Base-by-base conservation (phyloP, 768 basidiomycete genomes). In the Calocera viscosa region DNA sequence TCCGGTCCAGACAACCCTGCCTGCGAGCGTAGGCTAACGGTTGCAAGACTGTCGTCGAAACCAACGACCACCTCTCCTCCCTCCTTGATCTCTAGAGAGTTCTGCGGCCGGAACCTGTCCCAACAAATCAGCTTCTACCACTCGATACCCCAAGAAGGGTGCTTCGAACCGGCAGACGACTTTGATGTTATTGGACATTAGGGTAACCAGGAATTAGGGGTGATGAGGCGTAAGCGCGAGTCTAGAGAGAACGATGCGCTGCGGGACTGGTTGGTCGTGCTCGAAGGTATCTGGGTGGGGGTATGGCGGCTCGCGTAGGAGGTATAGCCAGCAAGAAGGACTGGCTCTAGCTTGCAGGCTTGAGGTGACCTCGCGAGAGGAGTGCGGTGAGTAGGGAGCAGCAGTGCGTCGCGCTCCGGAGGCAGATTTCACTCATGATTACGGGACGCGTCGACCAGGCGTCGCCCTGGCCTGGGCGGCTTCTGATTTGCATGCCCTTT, bases 81-180 rank as follows among this genome's bases (percentile, higher is more conserved):
- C 78, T 94, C 88, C 72, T 90, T 84, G 68, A 83, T 78, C 78
- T 99, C 96, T 73, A 95, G 86, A 67, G 91, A 80, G 78, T 99
- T 99, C 69, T 89, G 84, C 5, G 96, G 96, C 70, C 96, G 93
- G 79, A 98, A 99, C 67, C 95, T 94, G 39, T 63, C 67, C 64
- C 65, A 63, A 68, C 68, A 63, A 40, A n/a, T 68, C 47, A 49
- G 65, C 64, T 39, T 19, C 26, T 12, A 53, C 12, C 63, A 17
- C 60, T 28, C 33, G 19, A 7, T 38, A 11, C 14, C 12, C 28
- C 17, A 63, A 30, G 2, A 32, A 49, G 12, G 40, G 19, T n/a
- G 64, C n/a, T n/a, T 78, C 92, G 72, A 72, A 94, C 95, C 95
- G 92, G 83, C 95, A 98, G 71, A 99, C 92, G 74, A 99, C 96